These are phyloP conservation scores for Myriosclerotinia duriaeana DNA, from an alignment of 2,329 filamentous ascomycete genomes.

Conservation along the genomic window DNA sequence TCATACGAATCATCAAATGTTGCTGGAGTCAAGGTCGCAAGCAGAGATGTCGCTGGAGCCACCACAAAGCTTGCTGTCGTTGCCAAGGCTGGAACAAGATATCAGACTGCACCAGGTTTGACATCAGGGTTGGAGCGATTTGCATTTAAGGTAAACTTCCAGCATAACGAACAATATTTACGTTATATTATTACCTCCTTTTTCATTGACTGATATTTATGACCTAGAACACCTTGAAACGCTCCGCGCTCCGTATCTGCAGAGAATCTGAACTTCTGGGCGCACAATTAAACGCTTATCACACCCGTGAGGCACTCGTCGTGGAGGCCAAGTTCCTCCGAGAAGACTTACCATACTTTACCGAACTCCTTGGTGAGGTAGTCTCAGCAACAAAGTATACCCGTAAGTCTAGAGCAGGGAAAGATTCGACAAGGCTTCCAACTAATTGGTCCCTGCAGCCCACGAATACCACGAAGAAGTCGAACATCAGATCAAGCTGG, in stretches of 20 bases:
- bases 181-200: neutral
- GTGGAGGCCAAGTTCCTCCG: slow-evolving; percentile 93
- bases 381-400: slow-evolving; percentile 84
- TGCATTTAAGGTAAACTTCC: slow-evolving; percentile 80
- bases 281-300: slow-evolving; percentile 81
- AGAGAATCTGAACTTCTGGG: slow-evolving; percentile 95
- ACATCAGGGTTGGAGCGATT: slow-evolving; percentile 90
- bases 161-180: slow-evolving; percentile 24
- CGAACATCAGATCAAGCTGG: slow-evolving; percentile 69
- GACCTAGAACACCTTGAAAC: slow-evolving; percentile 74
- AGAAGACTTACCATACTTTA: slow-evolving; percentile 95
- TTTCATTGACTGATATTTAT: slow-evolving; percentile 25
- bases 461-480: slow-evolving; percentile 92
- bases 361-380: slow-evolving; percentile 92
- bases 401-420: slow-evolving; percentile 51
- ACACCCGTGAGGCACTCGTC: slow-evolving; percentile 90
- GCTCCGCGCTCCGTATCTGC: slow-evolving; percentile 87
- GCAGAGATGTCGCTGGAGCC: slow-evolving; percentile 82
- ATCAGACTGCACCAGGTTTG: slow-evolving; percentile 85
- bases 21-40: slow-evolving; percentile 83
- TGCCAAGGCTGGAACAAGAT: slow-evolving; percentile 90
- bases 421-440: no score
- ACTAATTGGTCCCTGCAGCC: slow-evolving; percentile 51
- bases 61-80: slow-evolving; percentile 90
- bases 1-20: slow-evolving; percentile 85